Evolutionary conservation across 1,284 basidiomycete species (phyloP), one percentile per base, ranked within the genome.

Genomic region (Cystobasidium sp.): DNA sequence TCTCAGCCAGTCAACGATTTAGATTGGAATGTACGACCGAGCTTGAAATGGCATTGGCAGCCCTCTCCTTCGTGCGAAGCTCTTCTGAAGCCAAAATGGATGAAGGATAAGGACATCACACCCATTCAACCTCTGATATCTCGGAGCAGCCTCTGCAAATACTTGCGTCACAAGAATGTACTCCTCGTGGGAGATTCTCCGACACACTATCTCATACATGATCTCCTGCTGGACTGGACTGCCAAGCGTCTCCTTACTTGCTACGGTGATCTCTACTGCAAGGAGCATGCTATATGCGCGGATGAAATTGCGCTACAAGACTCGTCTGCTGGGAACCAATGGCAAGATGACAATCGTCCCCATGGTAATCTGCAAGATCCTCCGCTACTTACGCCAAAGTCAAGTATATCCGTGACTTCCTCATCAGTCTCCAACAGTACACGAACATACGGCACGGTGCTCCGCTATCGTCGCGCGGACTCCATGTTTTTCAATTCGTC

Each of bases 221-320:
- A 81, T 71, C 73, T 81, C n/a, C 37, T 81, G 37, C 77, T 81
- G 56, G 80, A 81, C 75, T 80, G 74, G 75, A 80, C 80, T 31
- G 75, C 75, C 39, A 68, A 67, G 7, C 59, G 70, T 18, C 77
- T 79, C 4, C 67, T 75, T 24, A 78, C 75, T 9, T 81, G 80
- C 69, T 80, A 80, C 67, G 80, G 80, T 22, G 80, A 81, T 56
- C 31, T 80, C 62, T 81, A 81, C 61, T 81, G 80, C 75, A 78
- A 78, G 65, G 78, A 80, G 64, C 80, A 81, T 56, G 70, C 65
- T 2, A 77, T 81, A 9, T 81, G 80, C 53, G 74, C 75, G 1
- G 76, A 77, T 16, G 64, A 77, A 8, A 55, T 80, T 9, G 43
- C 31, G 31, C 31, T 46, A 6, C 8, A 31, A 9, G 39, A 47